Evolutionary conservation across 2,329 filamentous ascomycete species (phyloP).

Genomic region (Cercospora janseana): DNA sequence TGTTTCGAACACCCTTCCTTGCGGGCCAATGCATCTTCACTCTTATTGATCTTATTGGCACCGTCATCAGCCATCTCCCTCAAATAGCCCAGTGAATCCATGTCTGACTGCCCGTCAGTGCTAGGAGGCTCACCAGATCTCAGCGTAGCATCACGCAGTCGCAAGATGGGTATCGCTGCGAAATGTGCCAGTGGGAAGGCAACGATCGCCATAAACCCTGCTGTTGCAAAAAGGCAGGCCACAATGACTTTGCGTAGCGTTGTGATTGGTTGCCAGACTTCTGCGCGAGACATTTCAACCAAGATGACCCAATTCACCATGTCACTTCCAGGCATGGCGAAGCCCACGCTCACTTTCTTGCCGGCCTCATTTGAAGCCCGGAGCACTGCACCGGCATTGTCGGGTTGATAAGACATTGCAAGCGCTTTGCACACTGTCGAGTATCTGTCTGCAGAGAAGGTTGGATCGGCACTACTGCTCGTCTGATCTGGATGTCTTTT

Average conservation of each 20-base stretch:
- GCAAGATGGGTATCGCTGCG: slow-evolving; percentile 74
- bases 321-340: slow-evolving; percentile 64
- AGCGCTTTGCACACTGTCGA: slow-evolving; percentile 63
- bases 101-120: slow-evolving; percentile 28
- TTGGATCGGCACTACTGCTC: slow-evolving; percentile 43
- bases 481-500: slow-evolving; percentile 32
- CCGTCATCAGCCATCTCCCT: slow-evolving; percentile 41
- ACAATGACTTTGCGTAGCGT: slow-evolving; percentile 77
- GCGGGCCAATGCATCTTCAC: slow-evolving; percentile 37
- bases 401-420: slow-evolving; percentile 31
- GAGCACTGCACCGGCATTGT: slow-evolving; percentile 54
- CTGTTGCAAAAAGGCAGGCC: slow-evolving; percentile 80
- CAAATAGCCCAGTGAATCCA: slow-evolving; percentile 34
- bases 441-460: slow-evolving; percentile 62
- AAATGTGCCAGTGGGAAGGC: slow-evolving; percentile 78
- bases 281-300: slow-evolving; percentile 70
- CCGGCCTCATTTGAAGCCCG: slow-evolving; percentile 72
- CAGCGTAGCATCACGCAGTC: slow-evolving; percentile 71
- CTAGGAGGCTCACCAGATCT: slow-evolving; percentile 67
- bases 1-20: slow-evolving; percentile 48
- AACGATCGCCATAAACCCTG: slow-evolving; percentile 66
- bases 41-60: slow-evolving; percentile 35
- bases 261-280: slow-evolving; percentile 73
- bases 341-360: slow-evolving; percentile 72
- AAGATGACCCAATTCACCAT: slow-evolving; percentile 80